Base-by-base conservation (phyloP, 148 eudicot species). In the Rhododendron griersonianum region DNA sequence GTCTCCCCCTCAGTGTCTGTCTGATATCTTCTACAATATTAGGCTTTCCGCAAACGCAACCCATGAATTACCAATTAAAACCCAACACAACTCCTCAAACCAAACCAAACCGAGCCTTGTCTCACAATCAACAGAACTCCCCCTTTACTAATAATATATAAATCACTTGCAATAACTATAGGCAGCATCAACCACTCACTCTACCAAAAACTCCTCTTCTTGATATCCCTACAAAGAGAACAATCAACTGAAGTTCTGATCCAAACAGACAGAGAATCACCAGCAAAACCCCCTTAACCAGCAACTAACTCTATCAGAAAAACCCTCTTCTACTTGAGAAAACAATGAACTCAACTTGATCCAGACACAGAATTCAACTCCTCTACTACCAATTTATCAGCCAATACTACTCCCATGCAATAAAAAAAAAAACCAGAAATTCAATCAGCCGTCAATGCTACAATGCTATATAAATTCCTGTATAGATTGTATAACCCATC, bases 41-140 rank as follows among this genome's bases (percentile, higher is more conserved):
- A 78, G 94, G 87, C 89, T 96, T 96, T 81, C 91, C 94, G 87
- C 89, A 91, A 67, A 91, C 80, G 84, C 93, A 92, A 53, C 98
- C 98, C 98, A 96, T 95, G 67, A 81, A 84, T 81, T 25, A 89
- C 71, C 88, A 78, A 86, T 39, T 57, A 15, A 61, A 84, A 51
- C n/a, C 83, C 81, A 85, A 83, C 78, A 78, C 81, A 78, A 87
- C 35, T 21, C 13, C 30, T 53, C 37, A 1, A 45, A 45, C 59
- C n/a, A 87, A 13, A 51, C 23, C 21, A 55, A 55, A 55, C 61
- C 21, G 21, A 55, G 61, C 21, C 61, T 55, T 55, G 61, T 55
- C 19, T 55, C 61, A 19, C 21, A 55, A 55, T 15, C 61, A 55
- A 55, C 69, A 6, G 73, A 65, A 65, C 73, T 65, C 33, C 61